phyloP scores from a whole-genome alignment of 805 yeast species.

The Ogataea wickerhamii region DNA sequence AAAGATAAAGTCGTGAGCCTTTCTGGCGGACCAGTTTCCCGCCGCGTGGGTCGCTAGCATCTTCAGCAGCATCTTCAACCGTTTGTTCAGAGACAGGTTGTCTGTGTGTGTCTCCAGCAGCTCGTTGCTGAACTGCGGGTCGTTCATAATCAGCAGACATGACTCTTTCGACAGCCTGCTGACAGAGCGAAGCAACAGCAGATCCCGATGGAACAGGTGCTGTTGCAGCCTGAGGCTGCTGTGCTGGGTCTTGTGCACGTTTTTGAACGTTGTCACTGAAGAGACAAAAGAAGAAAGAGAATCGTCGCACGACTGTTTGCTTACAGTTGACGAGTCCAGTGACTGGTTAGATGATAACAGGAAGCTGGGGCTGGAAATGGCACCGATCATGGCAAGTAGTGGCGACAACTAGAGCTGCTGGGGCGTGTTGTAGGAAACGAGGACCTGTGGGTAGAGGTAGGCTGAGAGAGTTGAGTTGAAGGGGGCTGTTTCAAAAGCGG shows the following conservation, averaged over 20 bases:
- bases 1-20: not conserved
- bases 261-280: too few relatives aligned
- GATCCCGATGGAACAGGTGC: not conserved
- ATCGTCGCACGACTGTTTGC: not conserved
- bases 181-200: not conserved
- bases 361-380: constrained; percentile 3
- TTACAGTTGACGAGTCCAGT: constrained; percentile 1
- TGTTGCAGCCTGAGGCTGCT: not conserved
- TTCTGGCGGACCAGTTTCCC: not conserved
- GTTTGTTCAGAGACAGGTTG: not conserved
- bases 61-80: not conserved
- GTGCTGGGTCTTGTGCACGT: not conserved
- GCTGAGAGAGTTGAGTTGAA: too few relatives aligned
- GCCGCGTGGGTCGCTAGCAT: not conserved
- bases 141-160: not conserved
- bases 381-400: not conserved
- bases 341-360: not conserved
- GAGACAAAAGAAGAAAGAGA: too few relatives aligned
- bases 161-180: not conserved
- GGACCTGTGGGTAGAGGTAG: too few relatives aligned
- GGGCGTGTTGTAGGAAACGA: too few relatives aligned
- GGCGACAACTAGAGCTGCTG: too few relatives aligned
- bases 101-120: not conserved
- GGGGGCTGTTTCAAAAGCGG: too few relatives aligned
- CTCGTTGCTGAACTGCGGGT: not conserved